A percentile compares a stretch with the other conserved stretches of the same genome.
phyloP scores from a whole-genome alignment of 2,329 filamentous ascomycete species.

The Thyridium curvatum region DNA sequence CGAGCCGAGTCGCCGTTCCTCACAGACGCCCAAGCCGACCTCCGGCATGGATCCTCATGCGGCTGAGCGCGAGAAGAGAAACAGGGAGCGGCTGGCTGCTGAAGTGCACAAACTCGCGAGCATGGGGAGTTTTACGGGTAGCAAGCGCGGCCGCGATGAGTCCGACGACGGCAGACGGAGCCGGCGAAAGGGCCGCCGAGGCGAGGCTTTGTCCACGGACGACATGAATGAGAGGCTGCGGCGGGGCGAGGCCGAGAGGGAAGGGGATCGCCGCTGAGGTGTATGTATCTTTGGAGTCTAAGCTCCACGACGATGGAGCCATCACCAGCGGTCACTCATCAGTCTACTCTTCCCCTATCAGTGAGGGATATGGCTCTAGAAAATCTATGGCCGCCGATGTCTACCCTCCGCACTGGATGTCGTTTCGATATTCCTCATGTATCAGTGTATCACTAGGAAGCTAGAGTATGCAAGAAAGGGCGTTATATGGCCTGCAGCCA shows the following conservation, averaged over 20 bases:
- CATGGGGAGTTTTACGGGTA: slow-evolving; percentile 44
- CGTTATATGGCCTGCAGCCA: too few relatives aligned
- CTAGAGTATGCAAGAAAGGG: too few relatives aligned
- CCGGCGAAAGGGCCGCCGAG: slow-evolving; percentile 41
- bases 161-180: slow-evolving; percentile 32
- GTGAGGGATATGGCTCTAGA: too few relatives aligned
- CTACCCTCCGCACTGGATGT: too few relatives aligned
- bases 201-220: slow-evolving; percentile 38
- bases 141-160: slow-evolving; percentile 47
- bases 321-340: too few relatives aligned
- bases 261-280: slow-evolving; percentile 18
- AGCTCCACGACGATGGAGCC: too few relatives aligned
- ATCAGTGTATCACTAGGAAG: too few relatives aligned
- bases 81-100: slow-evolving; percentile 60
- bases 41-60: slow-evolving; percentile 54
- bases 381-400: too few relatives aligned
- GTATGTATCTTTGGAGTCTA: too few relatives aligned
- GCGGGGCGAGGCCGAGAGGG: slow-evolving; percentile 53
- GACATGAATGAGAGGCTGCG: slow-evolving; percentile 48
- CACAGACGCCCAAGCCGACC: slow-evolving; percentile 21
- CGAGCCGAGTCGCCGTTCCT: slow-evolving; percentile 25
- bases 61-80: slow-evolving; percentile 60
- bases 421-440: too few relatives aligned
- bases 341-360: too few relatives aligned
- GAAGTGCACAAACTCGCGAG: slow-evolving; percentile 52